Conservation (phyloP, 2,329 filamentous ascomycete species). For the Colletotrichum karsti region DNA sequence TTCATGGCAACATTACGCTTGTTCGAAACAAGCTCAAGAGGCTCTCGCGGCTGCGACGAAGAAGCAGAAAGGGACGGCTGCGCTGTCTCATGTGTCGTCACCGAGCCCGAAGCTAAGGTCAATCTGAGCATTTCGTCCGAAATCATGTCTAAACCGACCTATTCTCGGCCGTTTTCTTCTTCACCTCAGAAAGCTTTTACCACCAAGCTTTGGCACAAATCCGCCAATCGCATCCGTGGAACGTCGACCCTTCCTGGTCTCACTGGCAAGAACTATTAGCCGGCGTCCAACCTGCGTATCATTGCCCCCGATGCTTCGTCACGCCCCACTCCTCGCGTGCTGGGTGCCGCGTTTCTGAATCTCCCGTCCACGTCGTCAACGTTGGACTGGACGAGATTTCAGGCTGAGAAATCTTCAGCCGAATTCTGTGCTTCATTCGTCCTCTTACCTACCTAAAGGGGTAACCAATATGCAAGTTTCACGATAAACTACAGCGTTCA, state of each 20-base stretch:
- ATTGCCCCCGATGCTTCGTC: neutral
- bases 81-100: constrained; percentile 7
- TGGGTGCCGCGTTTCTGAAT: neutral
- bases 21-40: constrained; percentile 13
- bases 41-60: neutral
- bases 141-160: neutral
- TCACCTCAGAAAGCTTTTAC: neutral
- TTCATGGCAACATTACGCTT: neutral
- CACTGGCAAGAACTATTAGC: neutral
- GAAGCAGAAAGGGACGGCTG: neutral
- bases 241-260: neutral
- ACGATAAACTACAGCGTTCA: neutral
- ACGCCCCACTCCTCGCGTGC: constrained; percentile 5
- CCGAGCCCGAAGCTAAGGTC: neutral
- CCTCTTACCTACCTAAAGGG: neutral
- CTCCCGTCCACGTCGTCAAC: no score
- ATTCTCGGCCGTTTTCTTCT: neutral
- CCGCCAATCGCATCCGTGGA: constrained; percentile 15
- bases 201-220: neutral
- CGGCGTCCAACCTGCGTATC: neutral
- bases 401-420: neutral
- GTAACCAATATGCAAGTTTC: neutral
- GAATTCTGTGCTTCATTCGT: neutral
- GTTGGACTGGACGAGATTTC: neutral
- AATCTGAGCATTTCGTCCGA: constrained; percentile 7